Evolutionary conservation across 2,329 filamentous ascomycete species (phyloP).

Genomic region (Bipolaris sorokiniana): DNA sequence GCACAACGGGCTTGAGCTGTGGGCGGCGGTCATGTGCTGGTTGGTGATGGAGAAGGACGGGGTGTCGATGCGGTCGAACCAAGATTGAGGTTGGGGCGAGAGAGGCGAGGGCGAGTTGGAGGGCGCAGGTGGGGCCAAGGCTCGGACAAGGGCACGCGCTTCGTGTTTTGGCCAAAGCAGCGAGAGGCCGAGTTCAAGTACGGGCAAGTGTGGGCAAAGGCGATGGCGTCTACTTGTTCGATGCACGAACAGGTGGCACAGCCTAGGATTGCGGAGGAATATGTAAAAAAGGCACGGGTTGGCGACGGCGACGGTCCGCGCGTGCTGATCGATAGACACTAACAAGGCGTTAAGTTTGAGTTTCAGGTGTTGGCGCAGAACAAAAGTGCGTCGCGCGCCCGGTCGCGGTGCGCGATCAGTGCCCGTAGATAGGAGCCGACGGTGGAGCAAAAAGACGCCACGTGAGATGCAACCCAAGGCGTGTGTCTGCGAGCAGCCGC

Average conservation of each 20-base stretch:
- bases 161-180: background rate
- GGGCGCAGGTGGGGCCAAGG: slow-evolving; percentile 15
- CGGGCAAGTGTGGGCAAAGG: background rate
- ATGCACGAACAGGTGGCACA: slow-evolving; percentile 12
- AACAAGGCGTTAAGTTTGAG: slow-evolving; percentile 15
- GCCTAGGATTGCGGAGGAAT: slow-evolving; percentile 4
- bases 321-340: slow-evolving; percentile 15
- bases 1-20: slow-evolving; percentile 20
- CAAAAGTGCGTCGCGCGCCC: slow-evolving; percentile 11
- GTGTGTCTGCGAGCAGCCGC: slow-evolving; percentile 25
- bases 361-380: slow-evolving; percentile 14
- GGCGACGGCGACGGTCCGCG: slow-evolving; percentile 10
- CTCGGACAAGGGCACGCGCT: slow-evolving; percentile 14
- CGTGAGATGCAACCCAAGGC: slow-evolving; percentile 19
- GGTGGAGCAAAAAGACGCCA: slow-evolving; percentile 20
- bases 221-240: background rate
- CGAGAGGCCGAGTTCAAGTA: background rate
- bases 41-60: slow-evolving; percentile 6
- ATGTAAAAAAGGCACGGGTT: slow-evolving; percentile 7
- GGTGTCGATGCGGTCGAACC: slow-evolving; percentile 16
- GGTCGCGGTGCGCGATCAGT: slow-evolving; percentile 1
- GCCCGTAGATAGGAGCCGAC: slow-evolving; percentile 26
- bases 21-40: slow-evolving; percentile 12
- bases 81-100: slow-evolving; percentile 10
- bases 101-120: background rate